Conservation (phyloP, 108 stramenopile species). For the Pseudonitzschia delicatissima region DNA sequence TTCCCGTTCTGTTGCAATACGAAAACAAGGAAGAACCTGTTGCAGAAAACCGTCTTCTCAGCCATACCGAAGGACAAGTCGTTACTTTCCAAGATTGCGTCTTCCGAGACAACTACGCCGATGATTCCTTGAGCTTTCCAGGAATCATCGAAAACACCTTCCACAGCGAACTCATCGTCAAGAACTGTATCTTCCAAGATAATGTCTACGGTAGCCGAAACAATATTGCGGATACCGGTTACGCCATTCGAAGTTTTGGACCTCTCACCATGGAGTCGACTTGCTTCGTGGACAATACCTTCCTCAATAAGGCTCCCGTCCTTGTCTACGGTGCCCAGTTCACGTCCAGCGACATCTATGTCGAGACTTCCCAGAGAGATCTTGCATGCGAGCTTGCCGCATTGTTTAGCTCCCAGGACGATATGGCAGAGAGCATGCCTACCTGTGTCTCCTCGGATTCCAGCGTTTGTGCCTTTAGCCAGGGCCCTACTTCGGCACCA, state of each 20-base stretch:
- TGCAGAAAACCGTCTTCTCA: not conserved
- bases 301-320: conserved; percentile 19
- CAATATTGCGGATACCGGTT: conserved; percentile 23
- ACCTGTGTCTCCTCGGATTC: conserved; percentile 18
- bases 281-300: conserved; percentile 31
- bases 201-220: conserved; percentile 19
- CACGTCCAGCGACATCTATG: conserved; percentile 17
- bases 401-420: conserved; percentile 17
- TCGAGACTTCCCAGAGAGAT: conserved; percentile 12
- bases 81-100: conserved; percentile 28
- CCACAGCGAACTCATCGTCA: conserved; percentile 20
- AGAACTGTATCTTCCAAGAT: conserved; percentile 25
- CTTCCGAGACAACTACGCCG: conserved; percentile 26
- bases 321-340: conserved; percentile 16
- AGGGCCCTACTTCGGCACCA: conserved; percentile 15
- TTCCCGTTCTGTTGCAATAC: conserved; percentile 33
- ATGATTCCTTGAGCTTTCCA: conserved; percentile 11
- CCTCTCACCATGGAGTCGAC: conserved; percentile 20
- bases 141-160: conserved; percentile 33
- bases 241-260: conserved; percentile 34
- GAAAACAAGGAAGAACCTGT: conserved; percentile 3
- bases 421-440: conserved; percentile 12
- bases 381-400: conserved; percentile 20
- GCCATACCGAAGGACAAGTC: not conserved
- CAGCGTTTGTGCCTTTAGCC: conserved; percentile 8